Evolutionary conservation across 2,329 filamentous ascomycete genomes (phyloP), one percentile per base, ranked within the genome.

Genomic region (Teratosphaeria viscida): DNA sequence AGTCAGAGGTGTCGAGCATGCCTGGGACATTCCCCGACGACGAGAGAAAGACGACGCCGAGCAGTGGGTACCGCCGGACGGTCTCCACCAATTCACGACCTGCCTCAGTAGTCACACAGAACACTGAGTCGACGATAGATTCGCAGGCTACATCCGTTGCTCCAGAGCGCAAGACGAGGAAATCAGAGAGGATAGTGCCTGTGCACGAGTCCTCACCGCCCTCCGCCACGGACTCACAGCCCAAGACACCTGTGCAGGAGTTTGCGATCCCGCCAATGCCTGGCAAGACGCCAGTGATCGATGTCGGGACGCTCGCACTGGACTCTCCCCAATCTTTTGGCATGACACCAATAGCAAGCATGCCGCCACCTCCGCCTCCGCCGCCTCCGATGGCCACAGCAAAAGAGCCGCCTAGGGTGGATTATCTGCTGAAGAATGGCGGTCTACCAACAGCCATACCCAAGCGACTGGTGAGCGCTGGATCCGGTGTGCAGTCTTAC

Each of bases 401-500:
- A 49, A 79, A 82, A 39, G 79, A 86, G 52, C 85, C 86, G 12
- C 92, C 92, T 0, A 84, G 89, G 62, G 91, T 97, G 19, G 92
- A 97, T 71, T 97, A 97, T 71, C 79, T 97, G 19, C 81, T 96
- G 58, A 90, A 94, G 67, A 87, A 96, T 72, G 92, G 92, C 47
- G 92, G 92, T 0, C 76, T 97, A 19, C 74, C 85, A 26, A 82
- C 87, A 53, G 79, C 85, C 0, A 82, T 94, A 0, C 85, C 91
- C 0, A 89, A 86, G 66, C 84, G 85, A 61, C 84, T 96, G 57
- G 77, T 96, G 7, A 81, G 85, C 52, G 77, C 83, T 59, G 86
- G 83, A 35, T 79, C 75, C 72, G 82, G 77, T 61, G 82, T 78
- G 35, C 78, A 82, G 52, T 79, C 83, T 0, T 83, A 85, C 6